Evolutionary conservation across 1,139 yeast species (phyloP).

Genomic region (Hyphopichia burtonii): DNA sequence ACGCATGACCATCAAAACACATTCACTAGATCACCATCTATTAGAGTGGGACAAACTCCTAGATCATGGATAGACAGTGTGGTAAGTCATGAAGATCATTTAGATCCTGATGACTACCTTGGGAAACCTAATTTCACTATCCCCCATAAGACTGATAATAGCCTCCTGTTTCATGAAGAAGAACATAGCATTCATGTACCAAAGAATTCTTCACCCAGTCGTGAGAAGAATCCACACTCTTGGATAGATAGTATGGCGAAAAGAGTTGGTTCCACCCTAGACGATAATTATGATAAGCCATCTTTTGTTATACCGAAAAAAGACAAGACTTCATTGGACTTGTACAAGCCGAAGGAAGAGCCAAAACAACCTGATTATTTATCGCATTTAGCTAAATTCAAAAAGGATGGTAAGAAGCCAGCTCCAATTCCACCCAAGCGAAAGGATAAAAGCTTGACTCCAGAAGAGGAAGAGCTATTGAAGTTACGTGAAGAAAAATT

Average conservation of each 20-base stretch:
- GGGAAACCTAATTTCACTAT: constrained; percentile 1
- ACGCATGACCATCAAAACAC: neutral
- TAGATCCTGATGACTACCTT: neutral
- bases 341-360: constrained; percentile 1
- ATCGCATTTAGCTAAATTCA: neutral
- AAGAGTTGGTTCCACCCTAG: neutral
- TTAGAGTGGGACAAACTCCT: neutral
- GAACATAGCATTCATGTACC: neutral
- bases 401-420: constrained; percentile 1
- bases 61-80: constrained; percentile 10
- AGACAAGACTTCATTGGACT: constrained; percentile 1
- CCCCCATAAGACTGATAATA: neutral
- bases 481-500: neutral
- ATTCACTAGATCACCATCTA: constrained; percentile 1
- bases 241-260: constrained; percentile 19
- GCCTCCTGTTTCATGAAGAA: neutral
- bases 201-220: constrained; percentile 3
- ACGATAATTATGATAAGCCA: constrained; percentile 1
- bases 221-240: constrained; percentile 14
- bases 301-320: constrained; percentile 3
- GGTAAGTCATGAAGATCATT: constrained; percentile 1
- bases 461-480: constrained; percentile 1
- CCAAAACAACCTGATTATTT: constrained; percentile 2
- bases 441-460: neutral
- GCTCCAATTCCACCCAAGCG: neutral